A percentile compares a stretch with the other conserved stretches of the same genome.
Evolutionary conservation across 108 stramenopile genomes (phyloP).

Genomic region (Skeletonema tropicum): DNA sequence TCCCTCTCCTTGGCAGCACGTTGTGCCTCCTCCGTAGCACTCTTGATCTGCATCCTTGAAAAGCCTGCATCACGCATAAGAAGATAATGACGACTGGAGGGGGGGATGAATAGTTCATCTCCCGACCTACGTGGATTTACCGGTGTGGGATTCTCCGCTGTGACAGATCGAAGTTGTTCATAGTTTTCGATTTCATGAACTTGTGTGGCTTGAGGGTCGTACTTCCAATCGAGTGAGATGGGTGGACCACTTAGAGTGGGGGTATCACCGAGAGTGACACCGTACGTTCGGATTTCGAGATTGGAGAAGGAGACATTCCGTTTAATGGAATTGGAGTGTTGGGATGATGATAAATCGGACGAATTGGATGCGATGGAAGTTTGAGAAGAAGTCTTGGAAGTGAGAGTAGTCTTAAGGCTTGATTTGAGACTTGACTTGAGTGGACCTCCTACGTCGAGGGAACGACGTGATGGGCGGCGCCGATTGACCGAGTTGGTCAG

Average conservation of each 20-base stretch:
- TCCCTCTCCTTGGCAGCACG: constrained; percentile 16
- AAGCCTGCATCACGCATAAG: constrained; percentile 59
- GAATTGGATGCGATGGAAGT: not conserved
- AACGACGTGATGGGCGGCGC: not conserved
- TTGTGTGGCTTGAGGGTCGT: constrained; percentile 11
- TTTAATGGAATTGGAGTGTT: constrained; percentile 16
- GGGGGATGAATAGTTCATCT: constrained; percentile 52
- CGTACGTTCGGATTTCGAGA: constrained; percentile 40
- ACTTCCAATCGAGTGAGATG: constrained; percentile 31
- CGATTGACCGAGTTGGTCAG: not conserved
- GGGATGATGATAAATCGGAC: not conserved
- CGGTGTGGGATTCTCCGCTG: not conserved
- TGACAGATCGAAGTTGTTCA: constrained; percentile 18
- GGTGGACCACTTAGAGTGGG: constrained; percentile 25
- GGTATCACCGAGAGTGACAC: constrained; percentile 27
- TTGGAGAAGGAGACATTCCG: constrained; percentile 42
- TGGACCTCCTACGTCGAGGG: not conserved
- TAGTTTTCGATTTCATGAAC: constrained; percentile 18
- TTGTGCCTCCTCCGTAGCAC: constrained; percentile 51
- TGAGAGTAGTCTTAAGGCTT: not conserved
- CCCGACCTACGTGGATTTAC: not conserved
- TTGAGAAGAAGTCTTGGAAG: too few relatives aligned
- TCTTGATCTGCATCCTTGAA: constrained; percentile 40
- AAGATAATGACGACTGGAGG: constrained; percentile 46
- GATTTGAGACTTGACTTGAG: constrained; percentile 3